Evolutionary conservation across 2,329 filamentous ascomycete genomes (phyloP), one percentile per base, ranked within the genome.

Genomic region (Fusarium cicatricum): DNA sequence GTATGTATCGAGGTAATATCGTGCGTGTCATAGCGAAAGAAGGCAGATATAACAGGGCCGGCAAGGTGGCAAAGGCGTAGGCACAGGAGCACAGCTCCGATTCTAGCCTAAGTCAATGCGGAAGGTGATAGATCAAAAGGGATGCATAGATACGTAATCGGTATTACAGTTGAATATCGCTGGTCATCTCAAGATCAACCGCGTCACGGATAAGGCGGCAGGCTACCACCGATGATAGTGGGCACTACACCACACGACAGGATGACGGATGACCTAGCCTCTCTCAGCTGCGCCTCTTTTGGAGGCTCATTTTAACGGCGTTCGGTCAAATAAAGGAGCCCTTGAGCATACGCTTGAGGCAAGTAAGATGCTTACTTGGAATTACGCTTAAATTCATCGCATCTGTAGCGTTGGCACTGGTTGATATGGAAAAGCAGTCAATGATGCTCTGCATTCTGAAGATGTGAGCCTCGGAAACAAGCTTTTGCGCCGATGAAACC

Each of bases 171-270:
- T 16, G 36, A n/a, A n/a, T 23, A 58, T 41, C 43, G 32, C 29
- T 59, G 42, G 42, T 43, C 41, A 54, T 38, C 46, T 37, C 34
- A 38, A 26, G 16, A 23, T 33, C 44, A 42, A 39, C 11, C 41
- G 36, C 60, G 16, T 48, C 17, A 56, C 59, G 59, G 59, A 60
- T 62, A 63, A 57, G 44, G 43, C 60, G 60, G 60, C 60, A 62
- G 46, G 28, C 49, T 38, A 56, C 29, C 12, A 32, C 29, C 58
- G 58, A 45, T 50, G 51, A 60, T 21, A 38, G 56, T 54, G 49
- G 48, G 16, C 21, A 63, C 56, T 37, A 10, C 31, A 39, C 29
- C 58, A 36, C 47, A 43, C 19, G 26, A 44, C 28, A 32, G 37
- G 16, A 28, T 23, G 16, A n/a, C 14, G 37, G 16, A 28, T 23